Evolutionary conservation across 768 basidiomycete species (phyloP), one percentile per base, ranked within the genome.

Genomic region (Podaxis rugospora): DNA sequence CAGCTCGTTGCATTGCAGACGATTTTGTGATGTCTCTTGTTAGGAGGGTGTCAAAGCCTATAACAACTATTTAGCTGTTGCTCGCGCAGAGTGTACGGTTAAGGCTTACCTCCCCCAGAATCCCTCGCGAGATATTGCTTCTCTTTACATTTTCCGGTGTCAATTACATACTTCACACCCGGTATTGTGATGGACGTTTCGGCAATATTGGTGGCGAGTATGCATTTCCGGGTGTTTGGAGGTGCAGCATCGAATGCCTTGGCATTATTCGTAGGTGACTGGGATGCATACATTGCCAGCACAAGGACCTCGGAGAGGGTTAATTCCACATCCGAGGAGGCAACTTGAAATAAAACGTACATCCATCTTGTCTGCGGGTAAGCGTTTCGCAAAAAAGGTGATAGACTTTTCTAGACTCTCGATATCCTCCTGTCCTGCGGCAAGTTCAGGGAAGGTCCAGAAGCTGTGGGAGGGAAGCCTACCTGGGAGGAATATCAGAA

Each of bases 151-250:
- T 95, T 90, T 1, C 97, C 97, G 0, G 93, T 90, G 74, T 99
- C 97, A 40, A 99, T 92, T 5, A 99, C 95, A 72, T 92, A 98
- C 67, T 85, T 89, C 59, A 99, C 88, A 0, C 95, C 95, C 2
- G 95, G 94, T 69, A 99, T 97, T 13, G 97, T 98, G 70, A 99
- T 93, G 11, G 91, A 93, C 0, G 97, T 98, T 74, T 99, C 97
- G 10, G 97, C 97, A 61, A 99, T 95, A 73, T 98, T 99, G 16
- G 97, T 99, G 1, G 97, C 90, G 40, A 99, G 79, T 64, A 99
- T 93, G 74, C 95, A 91, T 74, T 98, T 95, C 59, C 97, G 85
- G 1, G 83, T 84, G 55, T 85, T 81, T 1, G 83, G 69, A 13
- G 89, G 85, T 0, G 91, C 74, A 0, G 85, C 75, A 0, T 73